These are phyloP conservation scores for Paratinospora sagittata DNA, from an alignment of 164 flowering plant species.

Conservation along the genomic window DNA sequence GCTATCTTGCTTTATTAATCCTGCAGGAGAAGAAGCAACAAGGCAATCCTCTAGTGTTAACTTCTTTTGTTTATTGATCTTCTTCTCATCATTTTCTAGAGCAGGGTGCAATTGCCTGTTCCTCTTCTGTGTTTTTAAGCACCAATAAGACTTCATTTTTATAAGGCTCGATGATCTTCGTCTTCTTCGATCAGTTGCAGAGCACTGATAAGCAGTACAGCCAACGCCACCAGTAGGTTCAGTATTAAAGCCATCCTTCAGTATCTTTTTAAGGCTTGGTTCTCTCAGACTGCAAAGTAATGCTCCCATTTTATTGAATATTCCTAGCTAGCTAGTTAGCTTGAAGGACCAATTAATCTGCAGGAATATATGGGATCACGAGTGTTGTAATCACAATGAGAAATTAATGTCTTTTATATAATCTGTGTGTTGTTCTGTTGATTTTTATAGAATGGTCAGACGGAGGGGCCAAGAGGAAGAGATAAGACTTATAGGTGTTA, in stretches of 20 bases:
- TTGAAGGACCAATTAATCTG: neutral
- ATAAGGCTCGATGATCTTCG: too few relatives aligned
- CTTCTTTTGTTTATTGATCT: neutral
- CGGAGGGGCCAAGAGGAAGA: slow-evolving; percentile 12
- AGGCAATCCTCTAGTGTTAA: slow-evolving; percentile 30
- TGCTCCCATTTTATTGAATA: slow-evolving; percentile 21
- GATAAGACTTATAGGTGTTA: slow-evolving; percentile 1
- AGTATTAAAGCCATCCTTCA: neutral
- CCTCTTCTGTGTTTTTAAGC: slow-evolving; percentile 4
- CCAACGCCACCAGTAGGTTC: neutral
- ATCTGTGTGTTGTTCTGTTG: neutral
- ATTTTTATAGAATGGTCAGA: neutral
- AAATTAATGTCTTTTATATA: slow-evolving; percentile 2
- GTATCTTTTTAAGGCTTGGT: neutral
- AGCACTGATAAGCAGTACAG: neutral
- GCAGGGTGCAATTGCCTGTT: neutral
- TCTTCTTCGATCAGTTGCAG: too few relatives aligned
- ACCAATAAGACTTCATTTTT: neutral
- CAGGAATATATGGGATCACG: too few relatives aligned
- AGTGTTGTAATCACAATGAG: neutral
- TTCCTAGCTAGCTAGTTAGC: too few relatives aligned
- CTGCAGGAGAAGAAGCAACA: slow-evolving; percentile 22
- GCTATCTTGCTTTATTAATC: neutral
- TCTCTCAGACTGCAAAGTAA: neutral
- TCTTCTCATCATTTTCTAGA: slow-evolving; percentile 8